Evolutionary conservation across 2,329 filamentous ascomycete genomes (phyloP), one percentile per base, ranked within the genome.

Genomic region (Domatiomyces catenatus): DNA sequence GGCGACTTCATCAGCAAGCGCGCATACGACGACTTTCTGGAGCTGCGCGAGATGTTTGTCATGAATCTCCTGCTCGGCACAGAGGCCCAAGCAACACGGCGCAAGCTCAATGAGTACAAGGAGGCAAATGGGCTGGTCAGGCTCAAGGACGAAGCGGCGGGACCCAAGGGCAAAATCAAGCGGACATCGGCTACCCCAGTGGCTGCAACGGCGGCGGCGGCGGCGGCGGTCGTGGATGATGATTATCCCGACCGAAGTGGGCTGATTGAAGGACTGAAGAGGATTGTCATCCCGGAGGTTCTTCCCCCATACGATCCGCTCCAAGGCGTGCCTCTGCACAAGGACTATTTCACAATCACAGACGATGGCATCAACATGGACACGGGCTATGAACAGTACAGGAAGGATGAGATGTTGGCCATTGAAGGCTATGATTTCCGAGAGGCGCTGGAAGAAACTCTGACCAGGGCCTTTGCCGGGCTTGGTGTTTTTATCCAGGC

Each of bases 11-110:
- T 93, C 66, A 80, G 78, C 1, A 74, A 94, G 53, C 71, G 78
- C 44, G 84, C 81, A 63, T 98, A 83, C 72, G 95, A 98, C 69
- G 83, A 95, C 66, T 95, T 96, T 69, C 79, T 98, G 10, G 87
- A 96, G 67, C 81, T 86, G 62, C 86, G 94, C 42, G 92, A 98
- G 71, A 80, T 84, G 57, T 77, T 95, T 54, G 89, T 89, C 1
- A 88, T 89, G 69, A 90, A 95, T 63, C 75, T 98, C 8, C 83
- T 95, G 49, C 75, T 80, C 56, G 80, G 82, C 43, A 75, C 72
- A 44, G 80, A 89, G 52, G 74, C 81, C 0, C 78, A 80, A n/a
- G 77, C 74, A 51, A 81, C 76, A 2, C 73, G 79, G 60, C 66
- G 68, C 43, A 71, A 75, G 49, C 69, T 89, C n/a, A 68, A 73